Evolutionary conservation across 345 rosid species (phyloP).

Genomic region (Noccaea caerulescens): DNA sequence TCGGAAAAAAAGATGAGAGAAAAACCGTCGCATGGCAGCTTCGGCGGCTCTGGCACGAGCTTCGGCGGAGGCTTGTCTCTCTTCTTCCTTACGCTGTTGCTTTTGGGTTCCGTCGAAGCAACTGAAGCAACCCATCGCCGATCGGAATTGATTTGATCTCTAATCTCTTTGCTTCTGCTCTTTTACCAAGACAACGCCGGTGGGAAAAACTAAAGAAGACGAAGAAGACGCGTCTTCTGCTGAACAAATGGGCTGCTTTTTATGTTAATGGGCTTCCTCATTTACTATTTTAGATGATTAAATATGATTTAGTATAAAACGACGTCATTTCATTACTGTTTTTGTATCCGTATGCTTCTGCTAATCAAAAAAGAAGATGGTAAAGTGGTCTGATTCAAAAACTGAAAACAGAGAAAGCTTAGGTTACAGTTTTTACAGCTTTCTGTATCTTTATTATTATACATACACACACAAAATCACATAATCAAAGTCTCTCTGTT

Average conservation of each 20-base stretch:
- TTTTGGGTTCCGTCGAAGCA: slow-evolving; percentile 72
- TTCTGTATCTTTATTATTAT: not conserved
- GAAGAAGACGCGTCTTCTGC: slow-evolving; percentile 37
- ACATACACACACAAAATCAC: not conserved
- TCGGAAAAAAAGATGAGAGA: slow-evolving; percentile 1
- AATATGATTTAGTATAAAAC: no score
- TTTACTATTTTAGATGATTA: no score
- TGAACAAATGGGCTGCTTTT: not conserved
- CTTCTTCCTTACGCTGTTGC: slow-evolving; percentile 68
- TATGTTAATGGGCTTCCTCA: not conserved
- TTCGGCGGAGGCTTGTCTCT: slow-evolving; percentile 72
- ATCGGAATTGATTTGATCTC: slow-evolving; percentile 19
- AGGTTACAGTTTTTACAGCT: slow-evolving; percentile 12
- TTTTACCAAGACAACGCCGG: slow-evolving; percentile 24
- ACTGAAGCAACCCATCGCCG: slow-evolving; percentile 67
- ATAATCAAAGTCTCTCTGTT: slow-evolving; percentile 1
- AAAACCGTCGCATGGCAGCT: slow-evolving; percentile 87
- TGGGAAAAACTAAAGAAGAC: not conserved
- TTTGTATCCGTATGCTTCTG: no score
- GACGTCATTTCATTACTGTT: no score
- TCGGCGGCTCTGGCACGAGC: slow-evolving; percentile 98
- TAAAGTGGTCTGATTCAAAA: not conserved
- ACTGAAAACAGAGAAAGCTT: slow-evolving; percentile 9
- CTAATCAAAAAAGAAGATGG: no score
- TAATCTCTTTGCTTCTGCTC: slow-evolving; percentile 34